Evolutionary conservation across 2,329 filamentous ascomycete genomes (phyloP).

Genomic region (Onygenales sp.): DNA sequence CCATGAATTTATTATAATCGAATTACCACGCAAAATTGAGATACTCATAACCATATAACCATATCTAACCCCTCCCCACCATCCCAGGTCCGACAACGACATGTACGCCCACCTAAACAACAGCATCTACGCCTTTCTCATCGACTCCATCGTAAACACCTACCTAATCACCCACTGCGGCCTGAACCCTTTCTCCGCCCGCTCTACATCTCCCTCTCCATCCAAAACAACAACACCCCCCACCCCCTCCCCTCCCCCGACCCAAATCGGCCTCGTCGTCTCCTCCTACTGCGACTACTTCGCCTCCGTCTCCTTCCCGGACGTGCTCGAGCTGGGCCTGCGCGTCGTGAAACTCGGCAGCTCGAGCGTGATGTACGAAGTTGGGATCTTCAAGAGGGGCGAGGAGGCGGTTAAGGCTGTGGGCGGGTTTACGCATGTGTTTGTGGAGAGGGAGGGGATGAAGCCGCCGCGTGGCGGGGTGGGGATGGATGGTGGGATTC

Average conservation of each 20-base stretch:
- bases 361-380: constrained; percentile 82
- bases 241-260: constrained; percentile 31
- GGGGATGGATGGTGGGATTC: constrained; percentile 30
- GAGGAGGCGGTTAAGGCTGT: constrained; percentile 69
- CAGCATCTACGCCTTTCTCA: constrained; percentile 73
- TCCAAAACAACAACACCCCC: constrained; percentile 40
- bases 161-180: constrained; percentile 75
- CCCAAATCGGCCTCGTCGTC: constrained; percentile 74
- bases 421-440: constrained; percentile 79
- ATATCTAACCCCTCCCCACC: neutral
- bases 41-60: neutral
- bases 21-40: neutral
- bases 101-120: constrained; percentile 96
- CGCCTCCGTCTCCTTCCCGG: constrained; percentile 69
- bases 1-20: neutral
- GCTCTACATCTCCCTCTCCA: constrained; percentile 47
- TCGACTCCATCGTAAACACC: constrained; percentile 82
- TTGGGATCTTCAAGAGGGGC: constrained; percentile 72
- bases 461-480: constrained; percentile 12
- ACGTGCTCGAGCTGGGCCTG: constrained; percentile 69
- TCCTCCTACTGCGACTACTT: constrained; percentile 83
- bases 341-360: constrained; percentile 75
- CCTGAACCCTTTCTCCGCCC: constrained; percentile 62
- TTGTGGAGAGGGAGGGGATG: constrained; percentile 67
- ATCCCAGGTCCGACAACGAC: constrained; percentile 73